Percentiles rank a stretch among this genome's conserved stretches.
These are phyloP conservation scores for Crithidia sp. DNA, from an alignment of 208 protist genomes.

Conservation along the genomic window DNA sequence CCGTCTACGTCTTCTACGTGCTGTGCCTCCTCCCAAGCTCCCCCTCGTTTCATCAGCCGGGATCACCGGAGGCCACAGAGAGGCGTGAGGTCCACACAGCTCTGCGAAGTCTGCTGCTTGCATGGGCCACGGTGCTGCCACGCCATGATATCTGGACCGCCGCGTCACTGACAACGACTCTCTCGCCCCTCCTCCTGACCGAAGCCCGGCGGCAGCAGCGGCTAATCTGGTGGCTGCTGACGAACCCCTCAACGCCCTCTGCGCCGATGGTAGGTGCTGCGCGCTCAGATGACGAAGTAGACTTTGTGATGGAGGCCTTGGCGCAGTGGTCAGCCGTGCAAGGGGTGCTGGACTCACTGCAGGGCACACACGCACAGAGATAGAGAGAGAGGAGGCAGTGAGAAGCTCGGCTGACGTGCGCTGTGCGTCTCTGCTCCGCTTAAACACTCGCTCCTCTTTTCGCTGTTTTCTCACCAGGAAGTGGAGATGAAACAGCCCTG, in stretches of 20 bases:
- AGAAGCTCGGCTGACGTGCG: neutral
- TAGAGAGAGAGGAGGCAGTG: neutral
- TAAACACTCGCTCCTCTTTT: no score
- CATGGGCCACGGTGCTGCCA: conserved; percentile 5
- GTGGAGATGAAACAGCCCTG: no score
- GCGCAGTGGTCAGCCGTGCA: neutral
- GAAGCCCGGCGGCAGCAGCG: conserved; percentile 7
- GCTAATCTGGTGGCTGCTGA: conserved; percentile 10
- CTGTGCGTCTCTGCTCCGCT: no score
- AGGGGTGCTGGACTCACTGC: neutral
- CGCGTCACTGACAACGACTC: no score
- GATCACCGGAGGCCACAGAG: neutral
- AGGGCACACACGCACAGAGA: neutral
- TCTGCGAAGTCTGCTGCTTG: neutral
- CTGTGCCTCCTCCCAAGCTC: neutral
- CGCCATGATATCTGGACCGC: conserved; percentile 3
- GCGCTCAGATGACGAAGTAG: neutral
- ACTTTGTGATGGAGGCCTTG: conserved; percentile 4
- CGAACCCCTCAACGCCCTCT: neutral
- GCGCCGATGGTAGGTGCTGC: neutral
- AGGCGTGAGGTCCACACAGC: neutral
- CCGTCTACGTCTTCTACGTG: conserved; percentile 9
- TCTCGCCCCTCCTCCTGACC: neutral
- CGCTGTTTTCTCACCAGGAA: no score
- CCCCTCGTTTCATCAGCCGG: neutral